Evolutionary conservation across 1,284 basidiomycete species (phyloP).

Genomic region (Violaceomyces palustris): DNA sequence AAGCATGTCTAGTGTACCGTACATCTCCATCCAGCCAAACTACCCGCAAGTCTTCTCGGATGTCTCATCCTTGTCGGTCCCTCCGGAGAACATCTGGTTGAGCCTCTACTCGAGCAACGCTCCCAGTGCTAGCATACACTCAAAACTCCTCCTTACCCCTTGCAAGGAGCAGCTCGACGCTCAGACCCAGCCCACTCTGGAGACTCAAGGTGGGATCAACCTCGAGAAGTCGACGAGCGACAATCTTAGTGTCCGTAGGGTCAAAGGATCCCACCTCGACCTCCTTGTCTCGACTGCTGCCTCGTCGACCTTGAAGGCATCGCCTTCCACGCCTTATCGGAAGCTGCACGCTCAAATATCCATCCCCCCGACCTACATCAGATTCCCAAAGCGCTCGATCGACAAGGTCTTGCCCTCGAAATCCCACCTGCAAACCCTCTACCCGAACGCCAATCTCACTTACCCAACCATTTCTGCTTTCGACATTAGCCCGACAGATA

Average conservation of each 20-base stretch:
- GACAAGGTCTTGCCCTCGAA: slow-evolving; percentile 9
- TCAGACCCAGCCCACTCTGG: slow-evolving; percentile 16
- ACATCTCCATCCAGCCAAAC: slow-evolving; percentile 63
- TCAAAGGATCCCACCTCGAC: slow-evolving; percentile 13
- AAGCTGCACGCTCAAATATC: slow-evolving; percentile 9
- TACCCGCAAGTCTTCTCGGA: slow-evolving; percentile 62
- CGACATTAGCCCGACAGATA: slow-evolving; percentile 10
- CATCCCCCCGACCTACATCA: slow-evolving; percentile 6
- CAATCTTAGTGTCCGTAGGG: slow-evolving; percentile 9
- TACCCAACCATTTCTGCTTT: slow-evolving; percentile 29
- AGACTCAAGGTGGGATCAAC: slow-evolving; percentile 35
- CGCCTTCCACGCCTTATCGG: slow-evolving; percentile 2
- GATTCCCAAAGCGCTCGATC: slow-evolving; percentile 7
- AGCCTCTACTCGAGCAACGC: slow-evolving; percentile 60
- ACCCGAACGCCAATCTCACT: slow-evolving; percentile 29
- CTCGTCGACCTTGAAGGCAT: too few relatives aligned
- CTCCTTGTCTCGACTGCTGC: slow-evolving; percentile 7
- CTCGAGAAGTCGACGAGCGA: slow-evolving; percentile 5
- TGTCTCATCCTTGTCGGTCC: slow-evolving; percentile 59
- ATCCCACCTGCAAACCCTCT: slow-evolving; percentile 9
- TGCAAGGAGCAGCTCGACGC: slow-evolving; percentile 25
- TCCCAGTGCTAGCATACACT: slow-evolving; percentile 25
- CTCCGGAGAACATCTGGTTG: slow-evolving; percentile 65
- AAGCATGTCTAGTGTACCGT: slow-evolving; percentile 37
- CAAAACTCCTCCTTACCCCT: slow-evolving; percentile 10